These are phyloP conservation scores for Platanthera guangdongensis DNA, from an alignment of 106 monocot genomes.

Conservation along the genomic window DNA sequence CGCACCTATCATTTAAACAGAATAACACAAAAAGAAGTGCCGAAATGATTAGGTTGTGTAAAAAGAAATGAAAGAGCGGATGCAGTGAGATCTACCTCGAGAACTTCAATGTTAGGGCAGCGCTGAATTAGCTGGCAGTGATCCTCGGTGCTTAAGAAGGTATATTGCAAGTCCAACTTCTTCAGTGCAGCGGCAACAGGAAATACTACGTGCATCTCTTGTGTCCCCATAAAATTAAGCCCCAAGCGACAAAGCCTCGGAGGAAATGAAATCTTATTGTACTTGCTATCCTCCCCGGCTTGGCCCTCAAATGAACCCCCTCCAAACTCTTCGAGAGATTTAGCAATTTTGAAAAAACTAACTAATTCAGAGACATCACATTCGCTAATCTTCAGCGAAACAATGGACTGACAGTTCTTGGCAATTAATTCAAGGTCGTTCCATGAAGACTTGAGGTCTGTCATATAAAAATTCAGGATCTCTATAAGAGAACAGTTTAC, in stretches of 20 bases:
- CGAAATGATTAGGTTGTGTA: neutral
- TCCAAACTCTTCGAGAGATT: conserved; percentile 67
- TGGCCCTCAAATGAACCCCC: conserved; percentile 77
- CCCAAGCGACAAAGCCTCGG: conserved; percentile 46
- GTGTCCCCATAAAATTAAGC: conserved; percentile 62
- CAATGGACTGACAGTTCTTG: conserved; percentile 55
- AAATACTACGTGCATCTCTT: conserved; percentile 71
- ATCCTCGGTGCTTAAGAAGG: conserved; percentile 84
- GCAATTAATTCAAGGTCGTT: conserved; percentile 73
- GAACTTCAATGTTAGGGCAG: conserved; percentile 79
- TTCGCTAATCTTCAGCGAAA: conserved; percentile 75
- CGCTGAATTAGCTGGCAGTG: conserved; percentile 84
- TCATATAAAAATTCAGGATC: conserved; percentile 78
- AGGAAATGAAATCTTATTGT: conserved; percentile 53
- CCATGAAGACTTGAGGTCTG: conserved; percentile 47
- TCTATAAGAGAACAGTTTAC: conserved; percentile 52
- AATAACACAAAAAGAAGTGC: neutral
- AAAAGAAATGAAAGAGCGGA: neutral
- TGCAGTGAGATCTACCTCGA: conserved; percentile 48
- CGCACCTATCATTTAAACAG: conserved; percentile 36
- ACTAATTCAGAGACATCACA: conserved; percentile 56
- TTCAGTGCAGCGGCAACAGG: conserved; percentile 67
- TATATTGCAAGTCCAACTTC: conserved; percentile 82
- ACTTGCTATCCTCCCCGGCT: conserved; percentile 27
- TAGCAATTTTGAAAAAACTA: conserved; percentile 49